Percentiles rank a stretch among this genome's conserved stretches.
Conservation (phyloP, 495 filamentous ascomycete species). For the Cercophora newfieldiana region DNA sequence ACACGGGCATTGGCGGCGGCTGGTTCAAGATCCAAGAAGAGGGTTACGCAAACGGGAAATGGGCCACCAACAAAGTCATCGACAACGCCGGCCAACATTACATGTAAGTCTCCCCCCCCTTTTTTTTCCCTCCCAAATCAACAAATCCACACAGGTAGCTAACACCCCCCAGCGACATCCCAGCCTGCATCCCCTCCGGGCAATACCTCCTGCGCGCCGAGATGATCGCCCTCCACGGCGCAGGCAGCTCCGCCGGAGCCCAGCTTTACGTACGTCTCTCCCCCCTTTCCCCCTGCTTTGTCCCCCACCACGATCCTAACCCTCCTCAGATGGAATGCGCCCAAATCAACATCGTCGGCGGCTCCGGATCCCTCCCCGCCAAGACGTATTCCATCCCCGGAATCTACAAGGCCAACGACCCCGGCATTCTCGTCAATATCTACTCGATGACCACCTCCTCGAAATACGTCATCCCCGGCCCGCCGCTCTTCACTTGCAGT, state of each 20-base stretch:
- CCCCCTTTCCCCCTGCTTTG: neutral
- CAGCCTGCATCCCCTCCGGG: constrained; percentile 44
- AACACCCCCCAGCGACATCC: constrained; percentile 35
- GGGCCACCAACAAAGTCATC: constrained; percentile 48
- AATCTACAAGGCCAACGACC: constrained; percentile 44
- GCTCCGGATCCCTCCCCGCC: constrained; percentile 32
- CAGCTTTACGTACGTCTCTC: constrained; percentile 52
- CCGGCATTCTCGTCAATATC: constrained; percentile 42
- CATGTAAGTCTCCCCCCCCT: constrained; percentile 28
- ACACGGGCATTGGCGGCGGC: constrained; percentile 45
- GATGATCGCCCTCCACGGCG: constrained; percentile 53
- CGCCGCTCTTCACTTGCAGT: constrained; percentile 34
- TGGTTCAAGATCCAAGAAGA: constrained; percentile 43
- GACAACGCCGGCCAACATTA: constrained; percentile 44
- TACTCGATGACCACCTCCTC: constrained; percentile 35
- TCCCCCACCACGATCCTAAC: constrained; percentile 17
- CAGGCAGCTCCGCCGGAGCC: constrained; percentile 37
- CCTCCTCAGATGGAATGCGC: constrained; percentile 47
- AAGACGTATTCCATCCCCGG: constrained; percentile 47
- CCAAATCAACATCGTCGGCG: constrained; percentile 49
- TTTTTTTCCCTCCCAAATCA: neutral
- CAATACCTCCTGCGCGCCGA: constrained; percentile 41
- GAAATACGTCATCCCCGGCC: constrained; percentile 39
- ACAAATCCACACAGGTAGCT: neutral
- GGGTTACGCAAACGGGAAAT: constrained; percentile 36